Evolutionary conservation across 257 asterid genomes (phyloP).

Genomic region (Solanum megistacrolobum): DNA sequence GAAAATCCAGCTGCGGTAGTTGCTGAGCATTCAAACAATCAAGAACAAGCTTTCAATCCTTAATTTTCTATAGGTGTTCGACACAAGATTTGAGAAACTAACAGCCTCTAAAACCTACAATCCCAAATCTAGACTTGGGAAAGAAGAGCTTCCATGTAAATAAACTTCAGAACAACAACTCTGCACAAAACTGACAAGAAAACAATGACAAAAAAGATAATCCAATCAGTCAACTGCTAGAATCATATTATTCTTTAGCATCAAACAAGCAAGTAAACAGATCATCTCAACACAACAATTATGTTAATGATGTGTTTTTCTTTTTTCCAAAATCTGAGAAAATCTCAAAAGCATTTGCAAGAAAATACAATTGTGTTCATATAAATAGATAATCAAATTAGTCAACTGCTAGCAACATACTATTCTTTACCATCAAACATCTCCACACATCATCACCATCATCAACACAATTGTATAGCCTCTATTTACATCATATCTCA

Average conservation of each 20-base stretch:
- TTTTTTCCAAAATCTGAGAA: background rate
- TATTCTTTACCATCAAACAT: background rate
- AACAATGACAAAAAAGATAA: background rate
- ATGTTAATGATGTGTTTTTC: background rate
- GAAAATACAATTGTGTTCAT: background rate
- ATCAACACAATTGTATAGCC: background rate
- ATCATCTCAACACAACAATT: background rate
- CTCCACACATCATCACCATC: background rate
- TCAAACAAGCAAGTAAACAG: background rate
- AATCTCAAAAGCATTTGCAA: background rate
- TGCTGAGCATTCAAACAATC: background rate
- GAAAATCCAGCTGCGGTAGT: background rate
- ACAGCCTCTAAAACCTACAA: background rate
- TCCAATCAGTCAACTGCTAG: background rate
- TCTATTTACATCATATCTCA: background rate
- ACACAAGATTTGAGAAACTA: background rate
- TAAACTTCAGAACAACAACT: background rate
- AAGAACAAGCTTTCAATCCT: background rate
- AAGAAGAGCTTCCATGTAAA: background rate
- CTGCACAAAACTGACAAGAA: background rate
- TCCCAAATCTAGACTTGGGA: background rate
- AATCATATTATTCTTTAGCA: background rate
- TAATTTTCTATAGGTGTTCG: background rate
- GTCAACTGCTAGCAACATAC: background rate
- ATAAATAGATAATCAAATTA: background rate